A percentile compares a stretch with the other conserved stretches of the same genome.
phyloP scores from a whole-genome alignment of 345 rosid species.

The Eucalyptus globulus region DNA sequence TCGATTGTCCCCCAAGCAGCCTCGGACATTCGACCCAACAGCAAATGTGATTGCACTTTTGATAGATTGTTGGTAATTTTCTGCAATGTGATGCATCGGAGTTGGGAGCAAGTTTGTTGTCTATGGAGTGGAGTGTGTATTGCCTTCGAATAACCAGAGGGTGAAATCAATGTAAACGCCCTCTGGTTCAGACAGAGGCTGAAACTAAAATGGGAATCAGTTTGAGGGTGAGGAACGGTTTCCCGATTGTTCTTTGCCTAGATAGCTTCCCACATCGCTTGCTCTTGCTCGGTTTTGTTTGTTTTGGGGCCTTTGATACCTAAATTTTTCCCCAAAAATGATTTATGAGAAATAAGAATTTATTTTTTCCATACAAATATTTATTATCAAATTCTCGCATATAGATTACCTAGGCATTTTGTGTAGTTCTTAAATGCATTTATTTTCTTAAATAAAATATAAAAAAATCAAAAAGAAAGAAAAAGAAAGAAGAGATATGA shows the following conservation, averaged over 20 bases:
- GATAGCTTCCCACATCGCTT: neutral
- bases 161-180: neutral
- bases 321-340: no score
- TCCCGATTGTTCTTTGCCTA: neutral
- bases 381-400: no score
- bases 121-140: neutral
- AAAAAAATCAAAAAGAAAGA: accelerated
- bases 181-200: neutral
- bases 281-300: neutral
- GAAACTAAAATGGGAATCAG: neutral
- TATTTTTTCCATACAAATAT: no score
- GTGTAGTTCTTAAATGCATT: no score
- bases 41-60: neutral
- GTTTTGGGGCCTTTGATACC: neutral
- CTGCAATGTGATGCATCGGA: neutral
- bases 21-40: neutral
- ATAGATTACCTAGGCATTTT: no score
- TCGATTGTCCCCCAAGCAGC: neutral
- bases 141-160: neutral
- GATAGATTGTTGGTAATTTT: neutral
- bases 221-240: neutral
- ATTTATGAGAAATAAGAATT: accelerated
- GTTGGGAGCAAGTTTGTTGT: neutral
- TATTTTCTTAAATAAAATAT: no score
- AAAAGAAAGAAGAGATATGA: no score